These are phyloP conservation scores for Geranomyces variabilis DNA, from an alignment of 192 early-diverging fungal genomes.

Conservation along the genomic window DNA sequence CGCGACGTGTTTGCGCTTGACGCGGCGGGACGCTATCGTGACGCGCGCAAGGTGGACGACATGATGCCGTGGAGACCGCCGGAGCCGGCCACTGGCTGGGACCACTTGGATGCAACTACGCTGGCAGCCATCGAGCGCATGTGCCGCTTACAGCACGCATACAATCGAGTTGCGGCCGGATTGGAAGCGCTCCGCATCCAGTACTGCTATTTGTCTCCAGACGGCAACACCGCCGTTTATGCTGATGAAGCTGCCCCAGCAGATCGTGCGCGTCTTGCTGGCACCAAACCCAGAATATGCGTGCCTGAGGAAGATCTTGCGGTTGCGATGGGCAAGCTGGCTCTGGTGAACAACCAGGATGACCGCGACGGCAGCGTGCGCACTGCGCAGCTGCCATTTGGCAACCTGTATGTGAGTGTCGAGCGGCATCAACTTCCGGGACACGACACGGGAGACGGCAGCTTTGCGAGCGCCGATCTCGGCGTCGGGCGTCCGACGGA, in stretches of 20 bases:
- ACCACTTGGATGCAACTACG: conserved; percentile 1
- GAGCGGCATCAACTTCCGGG: background rate
- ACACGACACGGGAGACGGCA: conserved; percentile 1
- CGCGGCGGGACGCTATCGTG: background rate
- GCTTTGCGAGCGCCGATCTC: background rate
- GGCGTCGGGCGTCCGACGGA: background rate
- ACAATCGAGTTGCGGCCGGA: background rate
- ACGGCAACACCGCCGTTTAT: background rate
- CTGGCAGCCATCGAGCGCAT: conserved; percentile 11
- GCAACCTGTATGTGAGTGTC: conserved; percentile 1
- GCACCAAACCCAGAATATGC: background rate
- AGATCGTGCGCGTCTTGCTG: background rate
- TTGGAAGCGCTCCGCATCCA: background rate
- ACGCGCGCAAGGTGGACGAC: background rate
- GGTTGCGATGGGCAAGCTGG: background rate
- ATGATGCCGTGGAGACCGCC: background rate
- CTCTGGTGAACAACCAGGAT: background rate
- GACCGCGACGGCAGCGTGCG: background rate
- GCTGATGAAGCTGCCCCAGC: background rate
- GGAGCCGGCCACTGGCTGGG: background rate
- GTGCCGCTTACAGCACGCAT: conserved; percentile 17
- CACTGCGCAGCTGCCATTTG: background rate
- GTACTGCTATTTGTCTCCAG: conserved; percentile 5
- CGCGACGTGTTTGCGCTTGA: background rate
- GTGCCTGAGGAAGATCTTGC: conserved; percentile 3